Percentiles rank a stretch among this genome's conserved stretches.
These are phyloP conservation scores for Coniella vitis DNA, from an alignment of 2,329 filamentous ascomycete genomes.

Conservation along the genomic window DNA sequence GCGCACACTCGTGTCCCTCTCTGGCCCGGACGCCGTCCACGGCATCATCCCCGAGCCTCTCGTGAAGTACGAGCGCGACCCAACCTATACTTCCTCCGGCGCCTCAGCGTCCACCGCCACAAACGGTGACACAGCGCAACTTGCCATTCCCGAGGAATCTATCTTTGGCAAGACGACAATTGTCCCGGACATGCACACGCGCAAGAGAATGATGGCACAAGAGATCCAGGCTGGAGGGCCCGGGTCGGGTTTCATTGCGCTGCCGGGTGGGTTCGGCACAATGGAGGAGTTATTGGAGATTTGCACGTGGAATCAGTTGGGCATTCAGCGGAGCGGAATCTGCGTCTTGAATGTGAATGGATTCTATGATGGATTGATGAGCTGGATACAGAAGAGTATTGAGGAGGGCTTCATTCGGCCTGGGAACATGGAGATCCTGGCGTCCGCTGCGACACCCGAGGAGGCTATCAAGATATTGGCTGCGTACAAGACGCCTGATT, in stretches of 20 bases:
- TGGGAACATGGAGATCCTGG: conserved; percentile 68
- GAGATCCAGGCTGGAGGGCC: conserved; percentile 76
- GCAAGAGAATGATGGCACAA: conserved; percentile 88
- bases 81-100: conserved; percentile 40
- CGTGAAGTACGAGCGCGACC: conserved; percentile 68
- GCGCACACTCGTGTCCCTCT: conserved; percentile 74
- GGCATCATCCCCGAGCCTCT: conserved; percentile 89
- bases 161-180: conserved; percentile 80
- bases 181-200: conserved; percentile 91
- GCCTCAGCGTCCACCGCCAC: conserved; percentile 32
- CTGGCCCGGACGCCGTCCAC: conserved; percentile 76
- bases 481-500: conserved; percentile 69
- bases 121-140: conserved; percentile 16
- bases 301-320: conserved; percentile 91
- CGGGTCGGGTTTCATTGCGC: conserved; percentile 81
- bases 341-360: conserved; percentile 81
- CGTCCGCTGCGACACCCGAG: conserved; percentile 65
- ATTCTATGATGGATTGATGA: conserved; percentile 82
- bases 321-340: conserved; percentile 77
- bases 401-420: conserved; percentile 68
- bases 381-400: conserved; percentile 74
- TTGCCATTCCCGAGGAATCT: conserved; percentile 54
- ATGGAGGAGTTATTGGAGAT: conserved; percentile 93
- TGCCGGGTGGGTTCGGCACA: conserved; percentile 88
- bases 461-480: conserved; percentile 65